phyloP scores from a whole-genome alignment of 164 flowering plant species.

The Cinnamomum chago region DNA sequence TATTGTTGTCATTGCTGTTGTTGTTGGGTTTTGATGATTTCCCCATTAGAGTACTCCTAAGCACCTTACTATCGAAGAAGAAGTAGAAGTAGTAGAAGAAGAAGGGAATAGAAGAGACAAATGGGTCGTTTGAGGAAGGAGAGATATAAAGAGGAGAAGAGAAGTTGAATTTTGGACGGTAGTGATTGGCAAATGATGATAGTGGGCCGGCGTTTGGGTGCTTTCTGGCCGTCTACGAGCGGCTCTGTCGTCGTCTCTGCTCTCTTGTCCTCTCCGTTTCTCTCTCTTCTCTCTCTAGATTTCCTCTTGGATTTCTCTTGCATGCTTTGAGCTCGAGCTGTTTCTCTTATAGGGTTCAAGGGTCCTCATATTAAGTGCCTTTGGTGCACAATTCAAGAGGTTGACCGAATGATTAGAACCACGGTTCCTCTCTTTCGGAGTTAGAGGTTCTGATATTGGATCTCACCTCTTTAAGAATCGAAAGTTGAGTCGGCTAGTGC shows the following conservation, averaged over 20 bases:
- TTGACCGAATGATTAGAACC: too few relatives aligned
- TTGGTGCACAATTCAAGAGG: too few relatives aligned
- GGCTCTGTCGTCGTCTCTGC: constrained; percentile 13
- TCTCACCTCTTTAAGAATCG: too few relatives aligned
- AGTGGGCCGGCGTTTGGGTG: constrained; percentile 22
- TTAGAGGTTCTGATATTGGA: too few relatives aligned
- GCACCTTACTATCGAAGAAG: not conserved
- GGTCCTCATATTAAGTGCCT: too few relatives aligned
- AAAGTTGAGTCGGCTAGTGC: too few relatives aligned
- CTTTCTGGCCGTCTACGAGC: constrained; percentile 20
- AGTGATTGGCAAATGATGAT: constrained; percentile 8
- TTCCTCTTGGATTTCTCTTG: too few relatives aligned
- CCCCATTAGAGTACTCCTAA: constrained; percentile 26
- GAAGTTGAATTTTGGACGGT: constrained; percentile 15
- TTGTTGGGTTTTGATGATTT: constrained; percentile 31
- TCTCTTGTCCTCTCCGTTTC: constrained; percentile 9
- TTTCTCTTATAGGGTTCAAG: not conserved
- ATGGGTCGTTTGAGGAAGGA: constrained; percentile 18
- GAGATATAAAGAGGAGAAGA: constrained; percentile 15
- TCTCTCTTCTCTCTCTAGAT: not conserved
- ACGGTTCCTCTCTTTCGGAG: too few relatives aligned
- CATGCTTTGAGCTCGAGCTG: not conserved
- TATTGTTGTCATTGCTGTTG: constrained; percentile 10
- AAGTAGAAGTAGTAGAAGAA: not conserved
- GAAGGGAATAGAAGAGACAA: constrained; percentile 8